Base-by-base conservation (phyloP, 75 land plant species). In the Adiantum capillusveneris region DNA sequence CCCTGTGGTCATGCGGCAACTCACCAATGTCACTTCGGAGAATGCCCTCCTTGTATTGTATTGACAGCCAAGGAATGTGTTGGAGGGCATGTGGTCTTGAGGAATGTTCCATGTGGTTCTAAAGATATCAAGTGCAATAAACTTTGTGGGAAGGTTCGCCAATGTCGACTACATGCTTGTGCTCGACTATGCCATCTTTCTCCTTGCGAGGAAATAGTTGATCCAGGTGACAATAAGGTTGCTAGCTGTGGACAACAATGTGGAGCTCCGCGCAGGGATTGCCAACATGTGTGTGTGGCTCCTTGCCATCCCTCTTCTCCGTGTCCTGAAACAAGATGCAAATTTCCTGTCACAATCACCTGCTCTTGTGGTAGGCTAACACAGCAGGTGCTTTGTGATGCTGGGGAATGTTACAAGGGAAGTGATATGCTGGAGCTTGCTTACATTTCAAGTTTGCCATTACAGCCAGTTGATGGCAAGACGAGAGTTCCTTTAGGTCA, bases 101-200 rank as follows among this genome's bases (percentile, higher is more conserved):
- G 85, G 63, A 91, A 87, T 57, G 79, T 95, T 12, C 96, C 96
- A n/a, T 95, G 99, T 66, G 96, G 99, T 12, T 95, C 99, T 11
- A 83, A 68, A 54, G 99, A 90, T 58, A 95, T 95, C 0, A 80
- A 81, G 56, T 95, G 99, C 73, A 95, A 86, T 60, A 79, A 82
- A 54, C 77, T 84, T 0, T 95, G 99, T 70, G 96, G 99, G 6
- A 95, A 86, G 59, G 74, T 88, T 13, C 60, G 99, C 62, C 85
- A 82, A 54, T 95, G 99, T 74, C 95, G 99, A 25, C 56, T 95
- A 60, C 99, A 95, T 79, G 96, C 96, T 7, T 95, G 99, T 69
- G 80, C 61, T 24, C 69, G 84, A 50, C 70, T 79, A 7, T 95
- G 99, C 62, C 99, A 95, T 71, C 65, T 86, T 22, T 66, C 79